phyloP scores from a whole-genome alignment of 2,329 filamentous ascomycete genomes.

The Monosporascus sp. region DNA sequence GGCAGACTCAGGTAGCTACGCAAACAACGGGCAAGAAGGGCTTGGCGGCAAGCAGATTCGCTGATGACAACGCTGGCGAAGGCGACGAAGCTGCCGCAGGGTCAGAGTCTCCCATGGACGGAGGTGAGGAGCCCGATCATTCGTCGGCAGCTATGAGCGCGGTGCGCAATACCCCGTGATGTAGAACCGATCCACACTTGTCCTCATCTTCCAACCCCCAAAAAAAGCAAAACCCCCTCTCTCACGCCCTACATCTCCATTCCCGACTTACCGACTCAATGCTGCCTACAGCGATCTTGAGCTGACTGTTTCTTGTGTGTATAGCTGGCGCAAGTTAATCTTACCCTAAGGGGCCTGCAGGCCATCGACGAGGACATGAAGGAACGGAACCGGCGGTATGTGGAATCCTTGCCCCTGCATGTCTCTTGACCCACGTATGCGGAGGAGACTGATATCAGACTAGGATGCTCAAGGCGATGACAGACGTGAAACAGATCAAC shows the following conservation, averaged over 20 bases:
- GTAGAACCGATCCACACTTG: constrained; percentile 23
- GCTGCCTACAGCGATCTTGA: constrained; percentile 6
- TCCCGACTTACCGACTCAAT: not conserved
- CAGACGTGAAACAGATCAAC: constrained; percentile 16
- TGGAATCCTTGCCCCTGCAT: constrained; percentile 1
- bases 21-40: constrained; percentile 40
- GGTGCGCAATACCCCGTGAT: constrained; percentile 54
- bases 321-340: constrained; percentile 40
- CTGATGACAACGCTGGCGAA: constrained; percentile 33
- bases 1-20: constrained; percentile 40
- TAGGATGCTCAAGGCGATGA: constrained; percentile 32
- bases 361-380: constrained; percentile 52
- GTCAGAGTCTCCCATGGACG: constrained; percentile 33
- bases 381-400: constrained; percentile 45
- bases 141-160: constrained; percentile 61
- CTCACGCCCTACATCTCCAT: constrained; percentile 12
- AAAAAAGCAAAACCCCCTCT: constrained; percentile 6
- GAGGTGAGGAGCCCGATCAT: constrained; percentile 59
- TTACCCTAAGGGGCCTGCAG: constrained; percentile 44
- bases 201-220: constrained; percentile 20
- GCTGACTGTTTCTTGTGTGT: constrained; percentile 10
- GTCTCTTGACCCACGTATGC: not conserved
- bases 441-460: constrained; percentile 9
- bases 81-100: constrained; percentile 27
- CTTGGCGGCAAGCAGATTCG: constrained; percentile 50